Evolutionary conservation across 2,329 filamentous ascomycete species (phyloP).

Genomic region (Cladosporium sp.): DNA sequence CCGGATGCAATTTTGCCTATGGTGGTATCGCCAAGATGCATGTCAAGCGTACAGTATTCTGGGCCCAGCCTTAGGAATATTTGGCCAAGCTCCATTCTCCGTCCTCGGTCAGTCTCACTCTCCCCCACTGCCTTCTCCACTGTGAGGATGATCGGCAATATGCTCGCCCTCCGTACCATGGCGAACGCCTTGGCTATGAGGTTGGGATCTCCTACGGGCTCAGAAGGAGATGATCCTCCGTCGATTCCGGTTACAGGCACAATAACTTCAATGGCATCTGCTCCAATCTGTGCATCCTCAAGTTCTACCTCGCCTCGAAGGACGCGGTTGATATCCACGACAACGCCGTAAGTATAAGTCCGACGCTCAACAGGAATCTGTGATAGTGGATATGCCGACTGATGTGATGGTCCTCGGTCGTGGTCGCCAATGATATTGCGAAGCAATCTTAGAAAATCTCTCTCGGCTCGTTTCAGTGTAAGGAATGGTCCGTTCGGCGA

Average conservation of each 20-base stretch:
- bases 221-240: slow-evolving; percentile 1
- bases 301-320: slow-evolving; percentile 54
- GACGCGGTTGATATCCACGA: slow-evolving; percentile 57
- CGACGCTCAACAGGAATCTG: slow-evolving; percentile 57
- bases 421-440: slow-evolving; percentile 55
- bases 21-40: slow-evolving; percentile 51
- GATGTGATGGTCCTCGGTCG: slow-evolving; percentile 52
- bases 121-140: slow-evolving; percentile 24
- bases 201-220: slow-evolving; percentile 13
- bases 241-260: slow-evolving; percentile 11
- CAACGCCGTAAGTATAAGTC: slow-evolving; percentile 64
- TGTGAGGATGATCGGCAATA: slow-evolving; percentile 46
- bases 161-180: slow-evolving; percentile 58
- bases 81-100: slow-evolving; percentile 41
- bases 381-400: slow-evolving; percentile 63
- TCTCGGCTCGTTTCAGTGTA: slow-evolving; percentile 63
- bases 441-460: slow-evolving; percentile 66
- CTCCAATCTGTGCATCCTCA: slow-evolving; percentile 61
- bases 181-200: slow-evolving; percentile 54
- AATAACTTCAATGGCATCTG: slow-evolving; percentile 61
- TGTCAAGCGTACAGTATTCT: slow-evolving; percentile 57
- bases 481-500: slow-evolving; percentile 55
- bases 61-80: slow-evolving; percentile 60
- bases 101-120: slow-evolving; percentile 3
- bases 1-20: slow-evolving; percentile 49